Conservation (phyloP, 495 filamentous ascomycete species). For the Letharia columbiana region DNA sequence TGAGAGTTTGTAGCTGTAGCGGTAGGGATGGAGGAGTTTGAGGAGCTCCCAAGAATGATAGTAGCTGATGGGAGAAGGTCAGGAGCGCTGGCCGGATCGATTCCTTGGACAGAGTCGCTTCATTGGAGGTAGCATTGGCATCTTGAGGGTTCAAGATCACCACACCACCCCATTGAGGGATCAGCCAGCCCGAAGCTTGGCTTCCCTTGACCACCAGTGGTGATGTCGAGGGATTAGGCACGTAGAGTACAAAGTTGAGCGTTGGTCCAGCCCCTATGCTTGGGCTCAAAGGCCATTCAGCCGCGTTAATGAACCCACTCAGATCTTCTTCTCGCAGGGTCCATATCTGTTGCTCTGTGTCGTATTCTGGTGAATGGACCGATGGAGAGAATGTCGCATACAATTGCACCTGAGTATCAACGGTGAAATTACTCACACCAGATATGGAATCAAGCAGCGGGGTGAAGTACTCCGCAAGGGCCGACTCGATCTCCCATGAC, state of each 20-base stretch:
- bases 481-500: constrained; percentile 83
- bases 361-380: constrained; percentile 49
- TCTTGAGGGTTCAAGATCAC: constrained; percentile 57
- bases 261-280: constrained; percentile 90
- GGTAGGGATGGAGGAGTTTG: constrained; percentile 70
- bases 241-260: constrained; percentile 89
- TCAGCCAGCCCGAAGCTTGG: constrained; percentile 79
- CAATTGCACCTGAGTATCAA: constrained; percentile 92
- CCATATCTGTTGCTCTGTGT: constrained; percentile 46
- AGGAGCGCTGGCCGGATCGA: constrained; percentile 70
- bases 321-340: constrained; percentile 78
- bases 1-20: constrained; percentile 73
- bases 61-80: constrained; percentile 85
- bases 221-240: constrained; percentile 51
- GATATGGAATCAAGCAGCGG: constrained; percentile 71
- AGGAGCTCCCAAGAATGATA: constrained; percentile 82
- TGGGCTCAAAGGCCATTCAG: constrained; percentile 92
- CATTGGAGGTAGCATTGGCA: constrained; percentile 17
- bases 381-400: constrained; percentile 76
- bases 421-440: constrained; percentile 87
- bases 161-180: constrained; percentile 96
- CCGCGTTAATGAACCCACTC: constrained; percentile 90
- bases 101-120: constrained; percentile 42
- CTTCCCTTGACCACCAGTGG: constrained; percentile 60
- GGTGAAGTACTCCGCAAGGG: constrained; percentile 70